Base-by-base conservation (phyloP, 345 rosid species). In the Ceriops zippeliana region DNA sequence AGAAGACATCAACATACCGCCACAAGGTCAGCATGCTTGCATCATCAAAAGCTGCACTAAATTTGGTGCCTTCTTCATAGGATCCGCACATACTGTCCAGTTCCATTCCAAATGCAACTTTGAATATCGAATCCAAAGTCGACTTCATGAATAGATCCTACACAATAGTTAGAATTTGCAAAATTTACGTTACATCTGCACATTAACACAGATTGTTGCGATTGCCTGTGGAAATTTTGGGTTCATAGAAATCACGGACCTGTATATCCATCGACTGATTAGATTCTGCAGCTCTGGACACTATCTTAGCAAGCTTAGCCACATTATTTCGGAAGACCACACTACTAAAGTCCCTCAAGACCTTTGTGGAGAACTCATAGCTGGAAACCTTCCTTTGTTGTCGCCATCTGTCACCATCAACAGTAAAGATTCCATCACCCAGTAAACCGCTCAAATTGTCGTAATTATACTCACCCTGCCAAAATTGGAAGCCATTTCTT, bases 81-180 rank as follows among this genome's bases (percentile, higher is more conserved):
- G 88, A 75, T 30, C 88, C 86, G 62, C 85, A 81, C 82, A 87
- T 76, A 71, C 79, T 74, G 65, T 84, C 80, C 9, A 85, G 73
- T 53, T 87, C 92, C 65, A 80, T 78, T 59, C 89, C 92, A 52
- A 87, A 84, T 17, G 78, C 86, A 66, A 87, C 87, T 66, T 82
- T 78, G 70, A 83, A 87, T 71, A 85, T 83, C 5, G 89, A 87
- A 77, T 85, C 92, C 32, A 87, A 75, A 52, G 89, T 79, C 10
- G 89, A 82, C 75, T 80, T 87, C 92, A 87, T 79, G 52, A 87
- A 81, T 71, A 87, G 70, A 53, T 74, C 86, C 92, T 87, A 73
- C 70, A 71, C 10, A 11, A 28, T 16, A 15, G 5, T 5, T 26
- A 54, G 37, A 27, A 59, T 27, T 24, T 24, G 60, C 5, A 8